Evolutionary conservation across 495 filamentous ascomycete species (phyloP).

Genomic region (Hypomontagnella monticulosa): DNA sequence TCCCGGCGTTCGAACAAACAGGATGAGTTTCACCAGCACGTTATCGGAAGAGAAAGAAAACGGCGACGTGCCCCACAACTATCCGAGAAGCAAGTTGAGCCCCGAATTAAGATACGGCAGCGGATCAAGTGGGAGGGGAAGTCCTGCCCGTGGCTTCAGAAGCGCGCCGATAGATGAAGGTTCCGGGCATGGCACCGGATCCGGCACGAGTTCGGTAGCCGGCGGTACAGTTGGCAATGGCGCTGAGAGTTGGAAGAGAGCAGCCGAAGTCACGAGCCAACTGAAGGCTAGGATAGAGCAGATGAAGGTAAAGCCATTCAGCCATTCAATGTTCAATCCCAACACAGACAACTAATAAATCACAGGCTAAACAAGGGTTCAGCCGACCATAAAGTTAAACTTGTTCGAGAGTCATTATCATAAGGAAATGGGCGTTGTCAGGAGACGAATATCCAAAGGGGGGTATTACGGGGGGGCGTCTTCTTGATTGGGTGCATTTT

Average conservation of each 20-base stretch:
- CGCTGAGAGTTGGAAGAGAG: constrained; percentile 95
- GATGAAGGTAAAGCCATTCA: constrained; percentile 61
- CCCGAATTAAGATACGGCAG: constrained; percentile 61
- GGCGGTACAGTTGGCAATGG: constrained; percentile 60
- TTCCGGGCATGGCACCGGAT: constrained; percentile 38
- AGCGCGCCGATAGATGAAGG: constrained; percentile 41
- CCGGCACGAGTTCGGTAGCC: constrained; percentile 48
- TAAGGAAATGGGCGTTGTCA: constrained; percentile 33
- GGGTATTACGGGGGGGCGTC: constrained; percentile 16
- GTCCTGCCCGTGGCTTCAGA: constrained; percentile 60
- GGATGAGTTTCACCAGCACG: constrained; percentile 77
- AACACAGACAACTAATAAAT: background rate
- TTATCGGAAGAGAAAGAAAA: constrained; percentile 88
- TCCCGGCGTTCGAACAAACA: constrained; percentile 48
- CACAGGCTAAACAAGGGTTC: constrained; percentile 50
- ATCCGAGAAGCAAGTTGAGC: constrained; percentile 62
- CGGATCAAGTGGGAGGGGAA: constrained; percentile 64
- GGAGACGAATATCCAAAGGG: constrained; percentile 15
- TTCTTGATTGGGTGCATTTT: constrained; percentile 42
- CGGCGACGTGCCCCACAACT: constrained; percentile 53
- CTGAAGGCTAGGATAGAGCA: constrained; percentile 94
- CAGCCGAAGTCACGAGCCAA: constrained; percentile 98
- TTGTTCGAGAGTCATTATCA: constrained; percentile 10
- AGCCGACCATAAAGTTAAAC: constrained; percentile 39
- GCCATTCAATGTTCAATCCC: background rate